These are phyloP conservation scores for Daldinia caldariorum DNA, from an alignment of 495 filamentous ascomycete species.

Conservation along the genomic window DNA sequence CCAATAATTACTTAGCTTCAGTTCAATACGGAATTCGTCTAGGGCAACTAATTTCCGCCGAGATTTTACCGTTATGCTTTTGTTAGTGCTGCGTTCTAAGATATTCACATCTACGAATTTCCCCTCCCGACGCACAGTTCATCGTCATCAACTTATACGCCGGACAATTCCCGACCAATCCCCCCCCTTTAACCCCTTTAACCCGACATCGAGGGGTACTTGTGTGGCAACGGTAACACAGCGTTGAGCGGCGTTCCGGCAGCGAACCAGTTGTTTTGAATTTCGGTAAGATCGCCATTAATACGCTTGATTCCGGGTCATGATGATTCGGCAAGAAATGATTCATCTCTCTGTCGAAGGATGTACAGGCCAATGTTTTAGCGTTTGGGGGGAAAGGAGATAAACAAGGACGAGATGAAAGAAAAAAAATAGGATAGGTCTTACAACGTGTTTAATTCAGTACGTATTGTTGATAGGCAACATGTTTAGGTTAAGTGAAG, in stretches of 20 bases:
- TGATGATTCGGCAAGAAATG: not conserved
- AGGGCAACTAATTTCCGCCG: not conserved
- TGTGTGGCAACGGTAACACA: conserved; percentile 37
- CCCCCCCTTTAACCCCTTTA: not conserved
- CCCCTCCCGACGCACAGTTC: conserved; percentile 43
- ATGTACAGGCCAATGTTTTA: not conserved
- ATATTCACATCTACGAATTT: conserved; percentile 49
- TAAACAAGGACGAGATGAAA: conserved; percentile 2
- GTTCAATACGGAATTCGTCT: not conserved
- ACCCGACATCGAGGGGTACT: conserved; percentile 6
- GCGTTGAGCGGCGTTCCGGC: conserved; percentile 18
- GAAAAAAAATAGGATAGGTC: conserved; percentile 5
- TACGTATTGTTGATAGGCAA: conserved; percentile 37
- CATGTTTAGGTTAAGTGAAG: conserved; percentile 35
- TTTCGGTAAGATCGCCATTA: conserved; percentile 33
- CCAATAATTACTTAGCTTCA: not conserved
- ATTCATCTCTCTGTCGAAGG: not conserved
- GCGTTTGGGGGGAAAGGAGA: not conserved
- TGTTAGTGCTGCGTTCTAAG: conserved; percentile 25
- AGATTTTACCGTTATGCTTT: conserved; percentile 15
- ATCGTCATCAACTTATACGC: conserved; percentile 36
- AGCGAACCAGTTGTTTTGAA: conserved; percentile 20
- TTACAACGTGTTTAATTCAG: conserved; percentile 17
- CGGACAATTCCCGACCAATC: conserved; percentile 31
- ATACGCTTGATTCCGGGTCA: not conserved